Evolutionary conservation across 1,284 basidiomycete species (phyloP).

Genomic region (Rhodotorula sp.): DNA sequence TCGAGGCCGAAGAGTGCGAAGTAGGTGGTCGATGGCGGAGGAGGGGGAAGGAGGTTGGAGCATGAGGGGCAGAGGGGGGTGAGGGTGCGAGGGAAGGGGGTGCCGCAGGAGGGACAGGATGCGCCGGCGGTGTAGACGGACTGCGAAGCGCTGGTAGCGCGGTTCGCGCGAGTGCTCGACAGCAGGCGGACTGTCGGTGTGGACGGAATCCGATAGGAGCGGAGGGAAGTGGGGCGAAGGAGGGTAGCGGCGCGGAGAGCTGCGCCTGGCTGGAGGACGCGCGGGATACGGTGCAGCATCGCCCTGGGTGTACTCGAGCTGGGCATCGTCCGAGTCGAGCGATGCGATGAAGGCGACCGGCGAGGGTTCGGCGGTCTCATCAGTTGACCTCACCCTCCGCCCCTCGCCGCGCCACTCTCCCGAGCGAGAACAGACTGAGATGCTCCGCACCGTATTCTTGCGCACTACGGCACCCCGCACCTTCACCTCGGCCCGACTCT

Average conservation of each 20-base stretch:
- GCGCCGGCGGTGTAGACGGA: slow-evolving; percentile 32
- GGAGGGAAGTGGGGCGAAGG: not conserved
- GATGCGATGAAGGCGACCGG: not conserved
- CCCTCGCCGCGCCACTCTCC: no score
- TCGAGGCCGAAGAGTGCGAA: slow-evolving; percentile 62
- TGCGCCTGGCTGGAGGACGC: not conserved
- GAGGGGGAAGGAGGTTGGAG: slow-evolving; percentile 63
- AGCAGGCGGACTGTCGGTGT: not conserved
- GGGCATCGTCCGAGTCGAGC: not conserved
- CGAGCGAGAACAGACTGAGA: not conserved
- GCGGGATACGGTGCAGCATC: not conserved
- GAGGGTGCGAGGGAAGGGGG: slow-evolving; percentile 62
- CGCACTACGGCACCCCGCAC: not conserved
- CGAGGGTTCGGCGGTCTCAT: not conserved
- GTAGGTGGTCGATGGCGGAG: slow-evolving; percentile 51
- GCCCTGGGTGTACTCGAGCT: no score
- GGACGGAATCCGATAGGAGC: not conserved
- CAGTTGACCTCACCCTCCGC: not conserved
- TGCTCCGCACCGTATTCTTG: not conserved
- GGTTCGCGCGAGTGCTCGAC: not conserved
- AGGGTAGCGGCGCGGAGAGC: not conserved
- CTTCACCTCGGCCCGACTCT: not conserved
- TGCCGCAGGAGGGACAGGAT: slow-evolving; percentile 64
- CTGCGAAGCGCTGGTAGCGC: slow-evolving; percentile 11
- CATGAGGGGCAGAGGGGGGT: slow-evolving; percentile 67